Evolutionary conservation across 2,329 filamentous ascomycete species (phyloP), one percentile per base, ranked within the genome.

Genomic region (Lachnum nothofagi): DNA sequence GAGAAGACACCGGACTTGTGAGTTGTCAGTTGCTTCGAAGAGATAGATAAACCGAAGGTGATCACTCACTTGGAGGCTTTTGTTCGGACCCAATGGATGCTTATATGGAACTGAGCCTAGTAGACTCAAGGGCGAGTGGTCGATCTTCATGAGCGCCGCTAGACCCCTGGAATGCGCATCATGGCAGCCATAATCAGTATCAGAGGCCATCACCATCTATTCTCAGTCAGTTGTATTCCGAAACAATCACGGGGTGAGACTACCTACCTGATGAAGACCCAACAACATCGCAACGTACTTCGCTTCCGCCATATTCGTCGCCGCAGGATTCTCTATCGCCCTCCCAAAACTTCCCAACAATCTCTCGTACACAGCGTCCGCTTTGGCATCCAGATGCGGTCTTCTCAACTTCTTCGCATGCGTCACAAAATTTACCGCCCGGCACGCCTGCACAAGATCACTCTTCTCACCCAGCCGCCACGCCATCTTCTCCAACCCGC

Each of bases 191-290:
- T 9, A 40, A 25, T 55, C 39, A 31, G 22, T 42, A 24, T 53
- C 44, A 42, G 19, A 44, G 17, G 53, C 39, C n/a, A 51, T 47
- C 12, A 49, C 49, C 2, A 60, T 58, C 57, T 59, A n/a, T 23
- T 14, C 24, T 31, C n/a, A 34, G 8, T 34, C 9, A 34, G n/a
- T 10, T 34, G n/a, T 5, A 14, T 5, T 9, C 9, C n/a, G 31
- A 5, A 9, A 5, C 5, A 14, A 14, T 5, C 31, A 34, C 31
- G 31, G 5, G 7, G 7, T 12, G 39, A 47, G 4, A 19, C 6
- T 16, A 43, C 25, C 20, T 46, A 61, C 55, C 58, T 60, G 48
- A 38, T 57, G 60, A 12, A 61, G 44, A 3, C 57, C 58, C 17
- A 62, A 31, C 16, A 61, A 43, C 53, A 60, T 55, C 25, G 53